A percentile compares a stretch with the other conserved stretches of the same genome.
Evolutionary conservation across 148 eudicot species (phyloP).

Genomic region (Fagopyrum esculentum): DNA sequence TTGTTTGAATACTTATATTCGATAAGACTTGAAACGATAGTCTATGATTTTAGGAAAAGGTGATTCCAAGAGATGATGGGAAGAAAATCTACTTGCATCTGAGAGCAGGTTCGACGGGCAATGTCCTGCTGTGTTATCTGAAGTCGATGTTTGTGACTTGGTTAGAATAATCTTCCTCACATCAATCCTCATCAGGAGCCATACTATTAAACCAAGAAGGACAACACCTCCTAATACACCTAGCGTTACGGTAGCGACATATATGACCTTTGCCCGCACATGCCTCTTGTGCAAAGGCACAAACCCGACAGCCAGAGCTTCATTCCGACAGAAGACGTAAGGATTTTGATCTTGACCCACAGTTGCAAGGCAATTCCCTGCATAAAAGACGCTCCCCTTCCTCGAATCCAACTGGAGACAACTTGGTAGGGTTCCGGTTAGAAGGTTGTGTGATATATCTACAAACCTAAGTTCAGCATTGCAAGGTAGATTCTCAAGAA

Average conservation of each 20-base stretch:
- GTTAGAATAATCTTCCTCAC: constrained; percentile 25
- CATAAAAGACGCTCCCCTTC: constrained; percentile 27
- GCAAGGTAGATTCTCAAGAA: constrained; percentile 43
- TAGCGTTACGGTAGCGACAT: constrained; percentile 41
- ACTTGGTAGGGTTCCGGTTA: constrained; percentile 54
- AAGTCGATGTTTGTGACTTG: constrained; percentile 26
- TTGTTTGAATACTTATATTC: no score
- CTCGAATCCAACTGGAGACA: constrained; percentile 39
- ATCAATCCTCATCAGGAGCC: constrained; percentile 32
- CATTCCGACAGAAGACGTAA: constrained; percentile 57
- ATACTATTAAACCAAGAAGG: constrained; percentile 25
- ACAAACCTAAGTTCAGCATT: constrained; percentile 43
- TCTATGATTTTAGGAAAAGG: no score
- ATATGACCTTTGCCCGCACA: constrained; percentile 25
- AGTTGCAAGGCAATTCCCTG: constrained; percentile 49
- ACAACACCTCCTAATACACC: constrained; percentile 37
- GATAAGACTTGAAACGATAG: no score
- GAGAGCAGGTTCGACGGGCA: constrained; percentile 51
- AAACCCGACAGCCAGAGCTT: constrained; percentile 86
- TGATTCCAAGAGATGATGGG: neutral
- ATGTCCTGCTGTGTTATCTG: constrained; percentile 40
- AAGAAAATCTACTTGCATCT: constrained; percentile 54
- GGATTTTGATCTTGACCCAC: constrained; percentile 44
- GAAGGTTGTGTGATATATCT: constrained; percentile 61
- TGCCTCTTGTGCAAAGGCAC: constrained; percentile 35